Percentiles rank a stretch among this genome's conserved stretches.
Evolutionary conservation across 306 rosid genomes (phyloP).

Genomic region (Inga laurina): DNA sequence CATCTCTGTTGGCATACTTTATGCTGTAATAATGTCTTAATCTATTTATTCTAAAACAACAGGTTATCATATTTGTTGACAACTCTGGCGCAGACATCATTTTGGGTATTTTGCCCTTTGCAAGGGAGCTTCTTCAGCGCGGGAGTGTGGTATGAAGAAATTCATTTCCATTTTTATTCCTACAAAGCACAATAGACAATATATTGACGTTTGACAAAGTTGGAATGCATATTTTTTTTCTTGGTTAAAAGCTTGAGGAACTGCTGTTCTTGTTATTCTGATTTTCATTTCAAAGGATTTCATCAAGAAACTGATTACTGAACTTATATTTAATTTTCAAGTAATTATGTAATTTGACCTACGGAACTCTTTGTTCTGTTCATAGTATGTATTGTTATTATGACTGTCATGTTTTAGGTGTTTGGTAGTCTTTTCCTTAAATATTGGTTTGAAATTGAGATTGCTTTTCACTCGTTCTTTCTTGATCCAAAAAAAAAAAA

Average conservation of each 20-base stretch:
- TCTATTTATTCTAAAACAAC: conserved; percentile 29
- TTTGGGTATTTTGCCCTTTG: conserved; percentile 94
- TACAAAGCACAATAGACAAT: neutral
- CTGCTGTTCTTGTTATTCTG: neutral
- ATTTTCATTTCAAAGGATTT: neutral
- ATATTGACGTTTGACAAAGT: conserved; percentile 14
- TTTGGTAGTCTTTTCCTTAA: neutral
- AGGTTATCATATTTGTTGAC: conserved; percentile 96
- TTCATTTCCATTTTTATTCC: neutral
- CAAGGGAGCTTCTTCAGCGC: conserved; percentile 85
- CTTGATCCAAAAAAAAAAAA: neutral
- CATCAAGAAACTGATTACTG: neutral
- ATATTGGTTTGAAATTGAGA: neutral
- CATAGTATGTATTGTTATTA: neutral
- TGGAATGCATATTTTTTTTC: neutral
- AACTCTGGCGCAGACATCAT: conserved; percentile 97
- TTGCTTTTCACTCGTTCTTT: conserved; percentile 8
- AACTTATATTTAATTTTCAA: neutral
- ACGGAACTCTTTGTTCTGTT: neutral
- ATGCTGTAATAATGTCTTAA: conserved; percentile 27
- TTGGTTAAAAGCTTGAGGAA: conserved; percentile 18
- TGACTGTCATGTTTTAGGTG: conserved; percentile 6
- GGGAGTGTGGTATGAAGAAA: conserved; percentile 74
- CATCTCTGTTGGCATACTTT: conserved; percentile 19
- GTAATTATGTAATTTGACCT: neutral